Evolutionary conservation across 495 filamentous ascomycete genomes (phyloP), one percentile per base, ranked within the genome.

Genomic region (Xylaria cubensis): DNA sequence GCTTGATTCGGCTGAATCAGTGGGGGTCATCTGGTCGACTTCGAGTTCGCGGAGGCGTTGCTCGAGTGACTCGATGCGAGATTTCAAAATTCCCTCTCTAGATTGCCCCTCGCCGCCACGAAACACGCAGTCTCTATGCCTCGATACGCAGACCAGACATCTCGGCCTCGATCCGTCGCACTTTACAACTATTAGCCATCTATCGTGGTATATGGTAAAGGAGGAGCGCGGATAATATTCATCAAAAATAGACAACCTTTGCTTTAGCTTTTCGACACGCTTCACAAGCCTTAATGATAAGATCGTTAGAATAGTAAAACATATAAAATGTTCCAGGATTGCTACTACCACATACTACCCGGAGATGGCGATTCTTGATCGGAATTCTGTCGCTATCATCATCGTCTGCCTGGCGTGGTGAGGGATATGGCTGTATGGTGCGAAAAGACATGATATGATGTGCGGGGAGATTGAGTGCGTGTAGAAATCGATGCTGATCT

Each of bases 271-370:
- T 63, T 39, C 39, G 61, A 26, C 61, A 63, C 19, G 61, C 61
- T 5, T 63, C 61, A n/a, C 61, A 63, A 41, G 61, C 61, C 61
- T 63, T 42, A n/a, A 51, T 51, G 58, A n/a, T 1, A 41, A 62
- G 17, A 41, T 34, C 7, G 32, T 63, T 0, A 44, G 36, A 9
- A 44, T 29, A 44, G 8, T 9, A 46, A 0, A 10, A 44, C 26
- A 63, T 0, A n/a, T 24, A 34, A 44, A n/a, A 39, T 29, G 26
- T 10, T 15, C 39, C 12, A 15, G 34, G 17, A 0, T 24, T 24
- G 2, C 32, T 9, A 44, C 19, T 15, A 46, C n/a, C 26, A 42
- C 61, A 24, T 63, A 63, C 61, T 26, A 44, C 32, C 7, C 36
- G 59, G 24, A n/a, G 12, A 12, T 19, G 12, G 41, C 39, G 61